Evolutionary conservation across 2,329 filamentous ascomycete species (phyloP), one percentile per base, ranked within the genome.

Genomic region (Scorias spongiosa): DNA sequence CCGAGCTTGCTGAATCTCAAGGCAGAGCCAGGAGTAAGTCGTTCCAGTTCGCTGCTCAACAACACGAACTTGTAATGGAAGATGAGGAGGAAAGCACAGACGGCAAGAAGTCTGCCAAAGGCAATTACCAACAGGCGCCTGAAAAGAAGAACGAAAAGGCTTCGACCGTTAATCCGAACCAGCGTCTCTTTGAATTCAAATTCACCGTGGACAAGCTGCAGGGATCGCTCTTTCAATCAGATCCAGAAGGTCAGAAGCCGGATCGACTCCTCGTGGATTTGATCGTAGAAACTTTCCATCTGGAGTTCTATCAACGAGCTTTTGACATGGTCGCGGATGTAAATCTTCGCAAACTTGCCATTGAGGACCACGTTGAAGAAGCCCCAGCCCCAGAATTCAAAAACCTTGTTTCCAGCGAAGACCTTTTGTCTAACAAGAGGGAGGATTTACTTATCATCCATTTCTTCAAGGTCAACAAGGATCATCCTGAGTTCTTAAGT

Each of bases 321-420:
- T 95, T 82, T 53, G 89, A 98, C 59, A 91, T 98, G 80, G 84
- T 81, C 20, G 89, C 91, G 1, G 84, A 95, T 55, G 84, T 98
- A 20, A 80, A 86, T 0, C 72, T 99, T 9, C 83, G 84, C 11
- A 88, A 86, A 1, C 70, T 98, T 14, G 85, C 81, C 1, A 78
- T 98, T 2, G 89, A 96, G 56, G 91, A 99, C 58, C 88, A 96
- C 57, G 89, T 99, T 8, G 89, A 84, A 52, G 71, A 91, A 51
- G 82, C 89, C 43, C 80, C 87, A 0, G 69, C 84, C 0, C 81
- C 82, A 7, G 89, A 96, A 56, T 98, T 99, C 70, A 94, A 91
- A 64, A 89, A 89, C 20, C 93, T 99, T 42, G 78, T 99, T n/a
- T 93, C 88, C 0, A 95, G 91, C 1, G 89, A 93, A 56, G 78